A percentile compares a stretch with the other conserved stretches of the same genome.
Conservation (phyloP, 2,329 filamentous ascomycete genomes). For the Drechslerella dactyloides region DNA sequence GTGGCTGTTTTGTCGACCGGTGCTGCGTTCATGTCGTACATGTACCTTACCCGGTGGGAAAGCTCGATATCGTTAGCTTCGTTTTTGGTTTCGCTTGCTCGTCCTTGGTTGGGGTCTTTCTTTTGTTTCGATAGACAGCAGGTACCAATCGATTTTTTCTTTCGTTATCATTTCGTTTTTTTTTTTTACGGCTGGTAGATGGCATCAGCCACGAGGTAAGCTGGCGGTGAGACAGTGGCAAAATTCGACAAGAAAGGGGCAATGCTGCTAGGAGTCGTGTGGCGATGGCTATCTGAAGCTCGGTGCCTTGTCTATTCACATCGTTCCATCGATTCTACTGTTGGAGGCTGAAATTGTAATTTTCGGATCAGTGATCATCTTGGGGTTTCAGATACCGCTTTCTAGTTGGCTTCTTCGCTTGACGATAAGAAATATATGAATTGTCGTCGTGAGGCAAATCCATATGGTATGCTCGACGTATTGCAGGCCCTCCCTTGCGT, state of each 20-base stretch:
- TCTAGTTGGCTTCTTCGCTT: no score
- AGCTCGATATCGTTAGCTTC: conserved; percentile 1
- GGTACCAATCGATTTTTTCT: conserved; percentile 2
- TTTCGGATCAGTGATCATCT: no score
- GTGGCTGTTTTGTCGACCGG: conserved; percentile 9
- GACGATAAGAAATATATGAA: no score
- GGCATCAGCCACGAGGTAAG: not conserved
- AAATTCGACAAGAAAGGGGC: not conserved
- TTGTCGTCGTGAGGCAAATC: no score
- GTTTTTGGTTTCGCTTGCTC: not conserved
- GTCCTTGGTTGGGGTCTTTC: not conserved
- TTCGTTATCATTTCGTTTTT: conserved; percentile 1
- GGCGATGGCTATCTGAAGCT: no score
- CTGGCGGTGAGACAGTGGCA: not conserved
- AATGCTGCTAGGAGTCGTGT: no score
- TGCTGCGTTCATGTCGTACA: not conserved
- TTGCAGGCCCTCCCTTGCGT: no score
- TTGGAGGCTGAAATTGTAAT: no score
- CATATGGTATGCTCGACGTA: no score
- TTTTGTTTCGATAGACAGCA: not conserved
- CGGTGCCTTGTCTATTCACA: no score
- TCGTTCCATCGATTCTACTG: no score
- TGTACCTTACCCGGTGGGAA: not conserved
- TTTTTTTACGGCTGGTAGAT: not conserved
- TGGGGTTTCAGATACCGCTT: no score